Evolutionary conservation across 768 basidiomycete genomes (phyloP).

Genomic region (Lentinula sp.): DNA sequence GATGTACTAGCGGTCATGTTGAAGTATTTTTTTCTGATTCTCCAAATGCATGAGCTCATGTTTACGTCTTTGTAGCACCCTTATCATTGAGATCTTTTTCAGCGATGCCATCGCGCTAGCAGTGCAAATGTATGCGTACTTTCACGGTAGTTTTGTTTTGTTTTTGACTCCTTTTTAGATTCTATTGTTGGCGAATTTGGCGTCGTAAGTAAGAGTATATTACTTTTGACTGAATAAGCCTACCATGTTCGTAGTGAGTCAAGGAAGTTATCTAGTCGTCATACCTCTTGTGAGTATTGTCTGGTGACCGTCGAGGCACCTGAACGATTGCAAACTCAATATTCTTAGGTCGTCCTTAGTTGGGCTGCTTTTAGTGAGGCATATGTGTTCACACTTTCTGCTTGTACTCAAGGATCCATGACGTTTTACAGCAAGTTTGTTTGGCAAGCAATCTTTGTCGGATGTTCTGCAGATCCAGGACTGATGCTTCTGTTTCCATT

Average conservation of each 20-base stretch:
- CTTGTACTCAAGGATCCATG: neutral
- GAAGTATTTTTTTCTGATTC: neutral
- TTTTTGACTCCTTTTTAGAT: neutral
- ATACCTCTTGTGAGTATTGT: constrained; percentile 3
- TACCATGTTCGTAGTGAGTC: constrained; percentile 5
- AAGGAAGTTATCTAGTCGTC: constrained; percentile 4
- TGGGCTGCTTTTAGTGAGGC: neutral
- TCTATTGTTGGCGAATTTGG: constrained; percentile 5
- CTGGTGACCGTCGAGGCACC: neutral
- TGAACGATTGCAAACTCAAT: no score
- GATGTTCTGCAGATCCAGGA: neutral
- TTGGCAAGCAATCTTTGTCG: neutral
- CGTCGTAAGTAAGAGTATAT: neutral
- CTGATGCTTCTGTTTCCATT: neutral
- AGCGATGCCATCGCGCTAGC: constrained; percentile 8
- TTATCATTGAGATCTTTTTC: constrained; percentile 13
- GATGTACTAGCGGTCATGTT: constrained; percentile 3
- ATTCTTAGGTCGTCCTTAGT: neutral
- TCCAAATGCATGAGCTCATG: neutral
- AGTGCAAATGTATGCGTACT: constrained; percentile 7
- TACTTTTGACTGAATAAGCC: neutral
- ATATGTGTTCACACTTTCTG: neutral
- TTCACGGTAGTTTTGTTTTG: neutral
- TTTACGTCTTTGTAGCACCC: constrained; percentile 1
- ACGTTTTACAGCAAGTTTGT: neutral